Conservation (phyloP, 1,284 basidiomycete genomes). For the Moniliophthora roreri region DNA sequence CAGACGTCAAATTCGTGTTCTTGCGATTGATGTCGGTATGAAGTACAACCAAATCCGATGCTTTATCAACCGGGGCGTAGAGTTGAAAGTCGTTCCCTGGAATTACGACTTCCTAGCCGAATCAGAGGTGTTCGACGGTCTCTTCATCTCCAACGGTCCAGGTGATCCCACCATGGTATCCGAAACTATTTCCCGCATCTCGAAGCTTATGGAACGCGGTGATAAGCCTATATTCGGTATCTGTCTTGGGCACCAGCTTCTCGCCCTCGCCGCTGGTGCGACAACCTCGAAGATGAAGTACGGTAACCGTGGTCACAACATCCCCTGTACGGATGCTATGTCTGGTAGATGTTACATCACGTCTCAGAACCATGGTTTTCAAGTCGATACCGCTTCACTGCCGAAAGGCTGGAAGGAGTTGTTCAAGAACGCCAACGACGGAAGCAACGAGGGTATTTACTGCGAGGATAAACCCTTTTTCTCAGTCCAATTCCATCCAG, state of each 20-base stretch:
- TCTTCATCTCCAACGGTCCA: constrained; percentile 98
- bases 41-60: constrained; percentile 99
- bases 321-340: constrained; percentile 93
- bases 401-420: constrained; percentile 90
- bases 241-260: constrained; percentile 96
- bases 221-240: constrained; percentile 96
- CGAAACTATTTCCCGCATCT: constrained; percentile 73
- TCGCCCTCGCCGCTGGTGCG: constrained; percentile 94
- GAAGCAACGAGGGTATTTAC: constrained; percentile 97
- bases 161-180: constrained; percentile 92
- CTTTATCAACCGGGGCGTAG: constrained; percentile 91
- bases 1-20: constrained; percentile 77
- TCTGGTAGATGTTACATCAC: constrained; percentile 99
- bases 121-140: constrained; percentile 84
- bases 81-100: constrained; percentile 98
- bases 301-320: constrained; percentile 98
- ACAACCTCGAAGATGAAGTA: constrained; percentile 99
- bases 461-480: constrained; percentile 92
- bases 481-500: constrained; percentile 99
- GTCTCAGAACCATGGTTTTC: constrained; percentile 98
- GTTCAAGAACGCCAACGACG: constrained; percentile 97
- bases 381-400: constrained; percentile 84
- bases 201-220: constrained; percentile 69
- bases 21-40: constrained; percentile 98
- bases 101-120: constrained; percentile 88